Evolutionary conservation across 805 yeast genomes (phyloP).

Genomic region (Debaryomyces castellii): DNA sequence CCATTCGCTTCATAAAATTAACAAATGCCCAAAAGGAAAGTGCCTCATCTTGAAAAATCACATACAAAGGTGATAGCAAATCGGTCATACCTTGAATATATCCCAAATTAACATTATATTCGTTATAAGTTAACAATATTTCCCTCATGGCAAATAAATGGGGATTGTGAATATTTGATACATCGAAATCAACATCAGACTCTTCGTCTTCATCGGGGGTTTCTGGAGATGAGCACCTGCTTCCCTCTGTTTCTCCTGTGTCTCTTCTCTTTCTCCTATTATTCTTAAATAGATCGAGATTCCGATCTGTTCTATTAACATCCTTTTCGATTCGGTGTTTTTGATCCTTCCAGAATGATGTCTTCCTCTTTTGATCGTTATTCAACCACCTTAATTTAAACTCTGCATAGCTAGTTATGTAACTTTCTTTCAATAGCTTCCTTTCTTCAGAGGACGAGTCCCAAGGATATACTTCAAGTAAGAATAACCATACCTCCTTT

Average conservation of each 20-base stretch:
- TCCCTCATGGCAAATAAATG: constrained; percentile 72
- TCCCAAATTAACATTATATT: constrained; percentile 78
- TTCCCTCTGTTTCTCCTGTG: constrained; percentile 23
- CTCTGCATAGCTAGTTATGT: constrained; percentile 59
- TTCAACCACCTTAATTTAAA: constrained; percentile 70
- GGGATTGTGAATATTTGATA: constrained; percentile 67
- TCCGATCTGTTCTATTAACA: constrained; percentile 86
- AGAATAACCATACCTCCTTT: constrained; percentile 79
- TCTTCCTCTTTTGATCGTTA: constrained; percentile 48
- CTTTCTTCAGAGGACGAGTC: constrained; percentile 74
- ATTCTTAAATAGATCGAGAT: constrained; percentile 58
- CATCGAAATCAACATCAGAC: constrained; percentile 53
- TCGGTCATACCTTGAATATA: constrained; percentile 99
- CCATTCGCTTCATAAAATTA: constrained; percentile 91
- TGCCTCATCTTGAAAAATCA: constrained; percentile 63
- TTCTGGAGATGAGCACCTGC: constrained; percentile 29
- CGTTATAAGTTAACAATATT: constrained; percentile 82
- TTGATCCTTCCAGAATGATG: constrained; percentile 85
- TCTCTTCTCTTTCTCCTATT: constrained; percentile 30
- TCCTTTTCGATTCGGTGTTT: constrained; percentile 89
- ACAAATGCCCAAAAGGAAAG: constrained; percentile 87
- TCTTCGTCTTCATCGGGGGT: constrained; percentile 31
- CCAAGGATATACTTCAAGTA: constrained; percentile 88
- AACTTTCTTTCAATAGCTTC: constrained; percentile 51
- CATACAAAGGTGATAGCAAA: constrained; percentile 81